These are phyloP conservation scores for Elongisporangium undulatum DNA, from an alignment of 352 stramenopile genomes.

Conservation along the genomic window DNA sequence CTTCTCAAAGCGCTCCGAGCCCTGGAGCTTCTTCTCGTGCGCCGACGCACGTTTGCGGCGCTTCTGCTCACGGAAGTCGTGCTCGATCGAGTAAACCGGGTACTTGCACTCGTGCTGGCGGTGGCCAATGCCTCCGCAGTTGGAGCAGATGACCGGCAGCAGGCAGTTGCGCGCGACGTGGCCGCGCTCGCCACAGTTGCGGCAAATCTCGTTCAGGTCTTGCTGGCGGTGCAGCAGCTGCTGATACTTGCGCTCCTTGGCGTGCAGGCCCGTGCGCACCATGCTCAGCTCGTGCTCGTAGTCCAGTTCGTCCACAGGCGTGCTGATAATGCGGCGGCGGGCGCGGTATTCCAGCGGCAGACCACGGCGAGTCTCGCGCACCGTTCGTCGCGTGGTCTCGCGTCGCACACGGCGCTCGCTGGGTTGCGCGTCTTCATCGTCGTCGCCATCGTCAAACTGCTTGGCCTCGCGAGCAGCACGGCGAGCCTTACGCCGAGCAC, in stretches of 20 bases:
- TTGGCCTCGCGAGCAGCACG: not conserved
- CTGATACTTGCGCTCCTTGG: slow-evolving; percentile 57
- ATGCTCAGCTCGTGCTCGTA: slow-evolving; percentile 68
- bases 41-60: not conserved
- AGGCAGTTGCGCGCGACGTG: slow-evolving; percentile 68
- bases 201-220: slow-evolving; percentile 61
- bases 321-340: slow-evolving; percentile 14
- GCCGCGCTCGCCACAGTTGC: slow-evolving; percentile 71
- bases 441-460: not conserved
- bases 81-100: slow-evolving; percentile 18
- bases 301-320: slow-evolving; percentile 44
- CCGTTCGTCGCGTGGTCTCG: slow-evolving; percentile 3
- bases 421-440: slow-evolving; percentile 3
- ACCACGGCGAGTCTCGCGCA: slow-evolving; percentile 1
- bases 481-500: not conserved
- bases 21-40: slow-evolving; percentile 12
- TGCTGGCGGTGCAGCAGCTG: slow-evolving; percentile 51
- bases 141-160: slow-evolving; percentile 71
- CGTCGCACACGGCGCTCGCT: slow-evolving; percentile 1
- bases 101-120: slow-evolving; percentile 40
- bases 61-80: slow-evolving; percentile 17
- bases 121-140: slow-evolving; percentile 73
- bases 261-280: slow-evolving; percentile 23
- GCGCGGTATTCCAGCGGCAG: slow-evolving; percentile 6
- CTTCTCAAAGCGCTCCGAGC: slow-evolving; percentile 34